phyloP scores from a whole-genome alignment of 345 rosid species.

The Gossypium australe region DNA sequence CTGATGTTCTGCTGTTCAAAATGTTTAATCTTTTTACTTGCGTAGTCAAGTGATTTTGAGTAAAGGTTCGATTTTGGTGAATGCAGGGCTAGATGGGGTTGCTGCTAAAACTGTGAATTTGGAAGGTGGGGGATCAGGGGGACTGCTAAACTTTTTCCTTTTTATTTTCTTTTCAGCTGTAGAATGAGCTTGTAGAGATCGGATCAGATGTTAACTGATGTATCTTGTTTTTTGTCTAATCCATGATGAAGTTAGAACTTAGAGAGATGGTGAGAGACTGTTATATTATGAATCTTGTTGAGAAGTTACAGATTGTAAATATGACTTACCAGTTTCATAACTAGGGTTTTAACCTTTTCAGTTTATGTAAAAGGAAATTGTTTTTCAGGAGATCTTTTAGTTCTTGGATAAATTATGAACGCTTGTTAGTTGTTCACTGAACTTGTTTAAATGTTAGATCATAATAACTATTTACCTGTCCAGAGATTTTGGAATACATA shows the following conservation, averaged over 20 bases:
- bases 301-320: slow-evolving; percentile 11
- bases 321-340: not conserved
- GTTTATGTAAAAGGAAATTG: not conserved
- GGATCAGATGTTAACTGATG: slow-evolving; percentile 14
- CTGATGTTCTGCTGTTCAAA: not conserved
- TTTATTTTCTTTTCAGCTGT: not conserved
- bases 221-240: slow-evolving; percentile 11
- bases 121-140: not conserved
- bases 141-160: not conserved
- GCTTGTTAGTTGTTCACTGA: slow-evolving; percentile 3
- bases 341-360: slow-evolving; percentile 4
- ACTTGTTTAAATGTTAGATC: not conserved
- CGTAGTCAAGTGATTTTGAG: not conserved
- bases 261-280: not conserved
- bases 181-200: slow-evolving; percentile 8
- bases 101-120: slow-evolving; percentile 9
- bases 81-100: slow-evolving; percentile 10
- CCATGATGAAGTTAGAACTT: not conserved
- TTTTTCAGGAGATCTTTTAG: not conserved
- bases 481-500: not conserved
- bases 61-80: not conserved
- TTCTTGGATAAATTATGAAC: not conserved
- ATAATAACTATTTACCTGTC: not conserved
- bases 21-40: not conserved
- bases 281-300: slow-evolving; percentile 6